Conservation (phyloP, 257 asterid species). For the Cordia subcordata region DNA sequence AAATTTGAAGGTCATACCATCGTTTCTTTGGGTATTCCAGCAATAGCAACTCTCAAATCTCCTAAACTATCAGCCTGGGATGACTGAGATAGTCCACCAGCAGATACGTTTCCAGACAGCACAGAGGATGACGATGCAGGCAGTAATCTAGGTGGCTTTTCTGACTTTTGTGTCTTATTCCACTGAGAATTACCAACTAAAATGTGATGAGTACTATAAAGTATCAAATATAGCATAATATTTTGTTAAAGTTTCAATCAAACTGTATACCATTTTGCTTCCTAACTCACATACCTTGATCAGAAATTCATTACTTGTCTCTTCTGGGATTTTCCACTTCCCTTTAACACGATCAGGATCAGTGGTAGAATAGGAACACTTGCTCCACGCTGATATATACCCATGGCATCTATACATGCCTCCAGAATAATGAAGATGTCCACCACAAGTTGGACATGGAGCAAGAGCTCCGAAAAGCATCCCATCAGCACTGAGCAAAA, state of each 20-base stretch:
- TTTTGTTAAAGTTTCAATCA: neutral
- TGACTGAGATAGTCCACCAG: constrained; percentile 27
- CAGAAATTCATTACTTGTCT: constrained; percentile 62
- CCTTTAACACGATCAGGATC: constrained; percentile 72
- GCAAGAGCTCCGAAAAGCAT: constrained; percentile 90
- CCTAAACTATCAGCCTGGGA: constrained; percentile 51
- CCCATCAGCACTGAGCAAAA: constrained; percentile 77
- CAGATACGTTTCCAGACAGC: constrained; percentile 38
- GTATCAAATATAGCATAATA: neutral
- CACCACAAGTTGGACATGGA: constrained; percentile 74
- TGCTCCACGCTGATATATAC: constrained; percentile 85
- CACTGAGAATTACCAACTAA: constrained; percentile 55
- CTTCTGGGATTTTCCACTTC: constrained; percentile 90
- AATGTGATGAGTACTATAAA: constrained; percentile 6
- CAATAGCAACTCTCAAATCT: constrained; percentile 57
- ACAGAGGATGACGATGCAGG: constrained; percentile 52
- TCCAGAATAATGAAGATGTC: constrained; percentile 64
- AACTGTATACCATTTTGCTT: constrained; percentile 6
- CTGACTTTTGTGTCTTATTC: constrained; percentile 82
- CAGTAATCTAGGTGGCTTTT: constrained; percentile 58
- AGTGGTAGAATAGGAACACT: constrained; percentile 68
- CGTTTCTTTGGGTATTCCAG: constrained; percentile 45
- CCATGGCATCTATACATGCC: constrained; percentile 86
- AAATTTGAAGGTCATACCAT: constrained; percentile 34
- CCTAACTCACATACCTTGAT: constrained; percentile 50